phyloP scores from a whole-genome alignment of 805 yeast species.

The Lipomyces yamanashiensis region DNA sequence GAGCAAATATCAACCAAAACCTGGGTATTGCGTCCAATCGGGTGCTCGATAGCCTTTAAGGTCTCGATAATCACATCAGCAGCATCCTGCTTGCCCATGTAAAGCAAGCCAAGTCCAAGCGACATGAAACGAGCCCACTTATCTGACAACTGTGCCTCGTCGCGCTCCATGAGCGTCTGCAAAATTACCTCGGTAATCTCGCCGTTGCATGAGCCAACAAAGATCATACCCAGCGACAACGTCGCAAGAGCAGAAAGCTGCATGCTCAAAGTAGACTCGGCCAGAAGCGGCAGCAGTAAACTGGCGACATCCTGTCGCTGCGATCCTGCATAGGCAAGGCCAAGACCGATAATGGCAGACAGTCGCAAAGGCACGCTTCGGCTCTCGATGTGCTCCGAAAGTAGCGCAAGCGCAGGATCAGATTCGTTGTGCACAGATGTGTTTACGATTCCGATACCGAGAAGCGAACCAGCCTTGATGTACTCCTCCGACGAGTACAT shows the following conservation, averaged over 20 bases:
- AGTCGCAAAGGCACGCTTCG: slow-evolving; percentile 67
- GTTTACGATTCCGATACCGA: slow-evolving; percentile 92
- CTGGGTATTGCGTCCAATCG: slow-evolving; percentile 85
- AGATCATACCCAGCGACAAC: slow-evolving; percentile 88
- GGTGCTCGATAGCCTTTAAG: slow-evolving; percentile 92
- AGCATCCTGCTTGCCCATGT: slow-evolving; percentile 89
- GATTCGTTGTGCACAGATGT: slow-evolving; percentile 92
- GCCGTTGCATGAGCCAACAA: slow-evolving; percentile 94
- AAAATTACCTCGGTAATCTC: slow-evolving; percentile 91
- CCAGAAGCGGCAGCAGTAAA: slow-evolving; percentile 77
- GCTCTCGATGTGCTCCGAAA: slow-evolving; percentile 77
- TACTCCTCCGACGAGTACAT: slow-evolving; percentile 83
- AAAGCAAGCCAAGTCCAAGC: slow-evolving; percentile 86
- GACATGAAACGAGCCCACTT: slow-evolving; percentile 91
- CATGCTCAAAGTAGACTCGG: slow-evolving; percentile 72
- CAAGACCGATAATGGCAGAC: slow-evolving; percentile 87
- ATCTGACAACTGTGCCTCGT: slow-evolving; percentile 71
- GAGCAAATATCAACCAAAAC: slow-evolving; percentile 91
- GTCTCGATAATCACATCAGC: slow-evolving; percentile 90
- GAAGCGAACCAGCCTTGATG: slow-evolving; percentile 92
- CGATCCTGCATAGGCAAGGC: slow-evolving; percentile 94
- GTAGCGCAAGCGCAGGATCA: slow-evolving; percentile 84
- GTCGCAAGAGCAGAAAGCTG: slow-evolving; percentile 87
- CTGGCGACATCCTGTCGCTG: slow-evolving; percentile 81
- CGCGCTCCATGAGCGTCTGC: slow-evolving; percentile 87